Evolutionary conservation across 2,329 filamentous ascomycete genomes (phyloP).

Genomic region (Didymellaceae sp.): DNA sequence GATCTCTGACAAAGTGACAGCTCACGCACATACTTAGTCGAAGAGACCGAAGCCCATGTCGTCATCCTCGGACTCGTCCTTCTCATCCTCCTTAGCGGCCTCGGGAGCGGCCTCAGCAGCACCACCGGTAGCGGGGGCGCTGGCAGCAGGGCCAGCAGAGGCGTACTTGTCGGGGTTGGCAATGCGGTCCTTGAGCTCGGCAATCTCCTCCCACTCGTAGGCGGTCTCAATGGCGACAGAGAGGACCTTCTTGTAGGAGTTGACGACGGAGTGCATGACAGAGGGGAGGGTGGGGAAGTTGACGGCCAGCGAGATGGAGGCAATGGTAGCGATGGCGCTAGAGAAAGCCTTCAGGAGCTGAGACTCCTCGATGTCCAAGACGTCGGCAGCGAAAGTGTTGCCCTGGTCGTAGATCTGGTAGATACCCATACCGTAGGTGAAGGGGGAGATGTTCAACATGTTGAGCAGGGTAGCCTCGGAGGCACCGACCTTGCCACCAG

Average conservation of each 20-base stretch:
- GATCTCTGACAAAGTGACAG: slow-evolving; percentile 29
- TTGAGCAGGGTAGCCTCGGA: slow-evolving; percentile 99
- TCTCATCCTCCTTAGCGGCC: slow-evolving; percentile 57
- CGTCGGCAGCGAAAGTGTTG: slow-evolving; percentile 83
- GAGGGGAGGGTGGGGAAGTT: slow-evolving; percentile 97
- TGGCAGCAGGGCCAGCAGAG: slow-evolving; percentile 73
- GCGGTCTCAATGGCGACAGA: slow-evolving; percentile 90
- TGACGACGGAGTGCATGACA: slow-evolving; percentile 94
- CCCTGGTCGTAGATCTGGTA: slow-evolving; percentile 97
- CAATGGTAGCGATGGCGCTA: slow-evolving; percentile 83
- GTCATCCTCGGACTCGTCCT: slow-evolving; percentile 64
- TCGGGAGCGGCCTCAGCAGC: slow-evolving; percentile 33
- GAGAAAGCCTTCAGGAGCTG: slow-evolving; percentile 88
- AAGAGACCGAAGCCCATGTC: slow-evolving; percentile 63
- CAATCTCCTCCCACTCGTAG: slow-evolving; percentile 92
- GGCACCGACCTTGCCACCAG: slow-evolving; percentile 91
- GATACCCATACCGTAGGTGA: slow-evolving; percentile 90
- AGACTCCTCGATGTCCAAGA: slow-evolving; percentile 93
- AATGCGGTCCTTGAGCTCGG: slow-evolving; percentile 99
- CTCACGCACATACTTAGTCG: slow-evolving; percentile 52
- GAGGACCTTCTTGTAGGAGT: slow-evolving; percentile 96
- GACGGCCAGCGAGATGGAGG: slow-evolving; percentile 86
- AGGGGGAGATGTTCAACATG: slow-evolving; percentile 96
- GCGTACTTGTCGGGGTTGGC: slow-evolving; percentile 98
- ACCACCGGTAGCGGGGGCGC: slow-evolving; percentile 54